These are phyloP conservation scores for Primulina tabacum DNA, from an alignment of 257 asterid species.

Conservation along the genomic window DNA sequence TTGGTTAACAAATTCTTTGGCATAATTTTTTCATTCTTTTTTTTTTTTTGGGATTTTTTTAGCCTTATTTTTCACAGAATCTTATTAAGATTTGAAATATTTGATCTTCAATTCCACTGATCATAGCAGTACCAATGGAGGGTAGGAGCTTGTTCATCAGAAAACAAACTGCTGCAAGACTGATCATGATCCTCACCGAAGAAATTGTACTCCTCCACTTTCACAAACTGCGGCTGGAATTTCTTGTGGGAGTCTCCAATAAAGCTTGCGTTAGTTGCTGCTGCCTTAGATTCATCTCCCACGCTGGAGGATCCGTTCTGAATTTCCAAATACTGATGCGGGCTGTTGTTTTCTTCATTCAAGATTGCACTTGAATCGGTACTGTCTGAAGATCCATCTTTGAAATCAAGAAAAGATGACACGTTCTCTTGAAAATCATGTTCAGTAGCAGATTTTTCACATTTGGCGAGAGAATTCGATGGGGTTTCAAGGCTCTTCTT, in stretches of 20 bases:
- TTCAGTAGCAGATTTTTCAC: conserved; percentile 34
- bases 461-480: too few species aligned
- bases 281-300: not conserved
- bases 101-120: conserved; percentile 56
- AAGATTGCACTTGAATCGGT: conserved; percentile 80
- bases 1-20: not conserved
- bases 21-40: not conserved
- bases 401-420: conserved; percentile 41
- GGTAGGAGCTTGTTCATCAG: conserved; percentile 84
- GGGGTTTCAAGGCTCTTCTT: conserved; percentile 24
- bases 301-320: conserved; percentile 9
- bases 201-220: conserved; percentile 81
- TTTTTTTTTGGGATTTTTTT: too few species aligned
- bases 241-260: too few species aligned
- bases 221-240: conserved; percentile 52
- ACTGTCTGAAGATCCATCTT: conserved; percentile 81
- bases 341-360: conserved; percentile 48
- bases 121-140: conserved; percentile 74
- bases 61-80: not conserved
- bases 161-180: conserved; percentile 63
- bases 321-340: conserved; percentile 32
- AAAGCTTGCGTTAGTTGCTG: too few species aligned
- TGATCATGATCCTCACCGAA: conserved; percentile 51
- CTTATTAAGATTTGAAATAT: not conserved
- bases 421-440: conserved; percentile 30